Evolutionary conservation across 345 rosid genomes (phyloP).

Genomic region (Tarenaya hassleriana): DNA sequence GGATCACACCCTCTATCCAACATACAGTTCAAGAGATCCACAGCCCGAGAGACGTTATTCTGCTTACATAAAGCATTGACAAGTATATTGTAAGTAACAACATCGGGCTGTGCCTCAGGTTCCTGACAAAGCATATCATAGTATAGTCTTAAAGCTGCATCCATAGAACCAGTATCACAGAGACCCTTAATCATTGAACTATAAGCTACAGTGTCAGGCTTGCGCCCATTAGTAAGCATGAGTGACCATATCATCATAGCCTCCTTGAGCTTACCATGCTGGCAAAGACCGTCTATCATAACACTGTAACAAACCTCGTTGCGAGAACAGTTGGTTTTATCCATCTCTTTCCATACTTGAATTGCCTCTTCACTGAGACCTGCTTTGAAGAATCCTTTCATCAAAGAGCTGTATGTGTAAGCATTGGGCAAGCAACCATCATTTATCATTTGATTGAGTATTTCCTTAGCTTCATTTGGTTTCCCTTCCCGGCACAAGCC

Average conservation of each 20-base stretch:
- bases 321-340: conserved; percentile 24
- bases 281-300: conserved; percentile 67
- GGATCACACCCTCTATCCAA: conserved; percentile 77
- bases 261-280: conserved; percentile 51
- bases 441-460: conserved; percentile 48
- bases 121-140: conserved; percentile 83
- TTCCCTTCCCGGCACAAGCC: conserved; percentile 73
- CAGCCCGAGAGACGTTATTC: conserved; percentile 51
- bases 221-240: conserved; percentile 60
- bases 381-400: conserved; percentile 65
- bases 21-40: conserved; percentile 78
- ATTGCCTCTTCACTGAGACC: conserved; percentile 59
- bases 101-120: conserved; percentile 71
- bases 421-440: conserved; percentile 68
- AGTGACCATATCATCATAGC: conserved; percentile 72
- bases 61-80: conserved; percentile 62
- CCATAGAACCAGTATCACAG: conserved; percentile 50
- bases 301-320: conserved; percentile 73
- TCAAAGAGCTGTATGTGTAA: conserved; percentile 77
- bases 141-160: conserved; percentile 65
- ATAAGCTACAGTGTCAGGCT: conserved; percentile 74
- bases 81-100: conserved; percentile 80
- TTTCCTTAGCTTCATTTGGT: conserved; percentile 53
- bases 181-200: conserved; percentile 85
- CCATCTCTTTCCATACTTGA: conserved; percentile 72